These are phyloP conservation scores for Zoysia japonica DNA, from an alignment of 176 grass and related monocot genomes.

Conservation along the genomic window DNA sequence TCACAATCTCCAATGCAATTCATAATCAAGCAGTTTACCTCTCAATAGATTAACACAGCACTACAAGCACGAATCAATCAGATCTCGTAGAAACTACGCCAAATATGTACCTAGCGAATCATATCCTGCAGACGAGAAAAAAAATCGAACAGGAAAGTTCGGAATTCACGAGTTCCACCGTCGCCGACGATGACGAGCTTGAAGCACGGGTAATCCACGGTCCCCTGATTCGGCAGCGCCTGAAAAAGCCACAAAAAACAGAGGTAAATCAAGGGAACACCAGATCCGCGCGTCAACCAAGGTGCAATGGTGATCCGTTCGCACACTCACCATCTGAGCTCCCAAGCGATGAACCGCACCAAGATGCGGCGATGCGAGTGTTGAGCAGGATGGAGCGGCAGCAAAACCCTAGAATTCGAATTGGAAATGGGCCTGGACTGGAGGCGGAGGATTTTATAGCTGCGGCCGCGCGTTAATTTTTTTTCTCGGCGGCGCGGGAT, in stretches of 20 bases:
- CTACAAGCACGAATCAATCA: not conserved
- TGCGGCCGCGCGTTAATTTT: constrained; percentile 9
- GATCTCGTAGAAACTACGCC: constrained; percentile 18
- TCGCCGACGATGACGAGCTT: constrained; percentile 92
- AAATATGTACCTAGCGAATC: not conserved
- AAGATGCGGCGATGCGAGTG: constrained; percentile 4
- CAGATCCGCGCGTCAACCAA: not conserved
- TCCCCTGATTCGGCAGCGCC: constrained; percentile 81
- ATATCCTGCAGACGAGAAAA: not conserved
- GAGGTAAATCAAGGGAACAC: not conserved
- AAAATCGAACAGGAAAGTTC: too few relatives aligned
- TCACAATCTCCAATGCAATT: not conserved
- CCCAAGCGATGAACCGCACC: not conserved
- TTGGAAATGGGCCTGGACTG: constrained; percentile 24
- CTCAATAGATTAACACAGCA: not conserved
- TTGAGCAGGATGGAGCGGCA: not conserved
- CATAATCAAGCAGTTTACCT: not conserved
- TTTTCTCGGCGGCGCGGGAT: not conserved
- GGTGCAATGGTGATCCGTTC: not conserved
- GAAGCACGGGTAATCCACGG: constrained; percentile 84
- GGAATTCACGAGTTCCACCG: constrained; percentile 70
- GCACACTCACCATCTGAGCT: constrained; percentile 33
- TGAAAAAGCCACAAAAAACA: constrained; percentile 16
- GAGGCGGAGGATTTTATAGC: constrained; percentile 52
- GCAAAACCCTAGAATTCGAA: constrained; percentile 61